Evolutionary conservation across 1,284 basidiomycete species (phyloP).

Genomic region (Moesziomyces sp.): DNA sequence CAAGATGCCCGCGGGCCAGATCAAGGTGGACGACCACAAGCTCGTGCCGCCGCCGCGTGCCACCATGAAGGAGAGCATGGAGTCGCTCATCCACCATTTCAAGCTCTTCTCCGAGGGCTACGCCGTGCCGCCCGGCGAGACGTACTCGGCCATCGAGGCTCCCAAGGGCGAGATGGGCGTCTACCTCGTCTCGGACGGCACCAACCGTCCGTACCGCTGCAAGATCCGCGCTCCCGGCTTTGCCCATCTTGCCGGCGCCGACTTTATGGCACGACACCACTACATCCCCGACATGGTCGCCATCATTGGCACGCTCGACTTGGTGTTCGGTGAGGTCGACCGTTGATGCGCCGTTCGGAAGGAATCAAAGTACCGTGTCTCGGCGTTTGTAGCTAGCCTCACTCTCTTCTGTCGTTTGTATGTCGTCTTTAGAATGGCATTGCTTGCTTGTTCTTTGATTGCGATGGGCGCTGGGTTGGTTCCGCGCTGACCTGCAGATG

Average conservation of each 20-base stretch:
- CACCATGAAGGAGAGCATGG: constrained; percentile 98
- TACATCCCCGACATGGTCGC: constrained; percentile 66
- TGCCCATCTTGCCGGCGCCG: constrained; percentile 65
- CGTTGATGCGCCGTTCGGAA: constrained; percentile 14
- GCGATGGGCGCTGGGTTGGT: too few relatives aligned
- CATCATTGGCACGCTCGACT: constrained; percentile 66
- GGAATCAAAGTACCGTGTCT: neutral
- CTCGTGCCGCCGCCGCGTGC: constrained; percentile 96
- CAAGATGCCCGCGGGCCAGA: constrained; percentile 92
- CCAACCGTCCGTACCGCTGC: constrained; percentile 67
- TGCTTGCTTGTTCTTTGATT: too few relatives aligned
- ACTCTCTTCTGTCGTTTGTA: too few relatives aligned
- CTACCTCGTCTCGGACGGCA: constrained; percentile 66
- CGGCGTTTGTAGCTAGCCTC: neutral
- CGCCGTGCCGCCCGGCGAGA: constrained; percentile 94
- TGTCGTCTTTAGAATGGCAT: too few relatives aligned
- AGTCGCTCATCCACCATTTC: constrained; percentile 97
- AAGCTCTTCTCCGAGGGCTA: constrained; percentile 96
- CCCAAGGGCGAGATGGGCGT: constrained; percentile 94
- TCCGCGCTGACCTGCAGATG: too few relatives aligned
- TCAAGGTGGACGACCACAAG: constrained; percentile 98
- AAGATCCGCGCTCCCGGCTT: constrained; percentile 67
- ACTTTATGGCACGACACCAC: constrained; percentile 65
- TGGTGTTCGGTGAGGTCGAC: constrained; percentile 68
- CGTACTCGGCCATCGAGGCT: constrained; percentile 96